Evolutionary conservation across 352 stramenopile species (phyloP).

Genomic region (Phytophthora boehmeriae): DNA sequence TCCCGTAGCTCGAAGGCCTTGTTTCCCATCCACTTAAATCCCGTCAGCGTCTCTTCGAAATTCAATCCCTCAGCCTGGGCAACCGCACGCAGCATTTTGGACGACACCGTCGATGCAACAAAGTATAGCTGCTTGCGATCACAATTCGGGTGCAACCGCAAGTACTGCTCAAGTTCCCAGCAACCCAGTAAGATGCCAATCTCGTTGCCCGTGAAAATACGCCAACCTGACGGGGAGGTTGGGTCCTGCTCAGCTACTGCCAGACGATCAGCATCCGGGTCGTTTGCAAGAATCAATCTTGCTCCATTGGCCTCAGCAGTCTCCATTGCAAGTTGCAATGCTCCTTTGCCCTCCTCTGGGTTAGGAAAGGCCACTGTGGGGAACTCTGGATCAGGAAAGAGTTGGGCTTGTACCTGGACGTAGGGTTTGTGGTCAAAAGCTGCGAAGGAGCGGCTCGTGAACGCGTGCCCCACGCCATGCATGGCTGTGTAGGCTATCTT

Average conservation of each 20-base stretch:
- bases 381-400: slow-evolving; percentile 95
- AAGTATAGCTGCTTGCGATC: slow-evolving; percentile 84
- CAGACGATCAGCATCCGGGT: slow-evolving; percentile 98
- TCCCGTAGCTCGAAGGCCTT: slow-evolving; percentile 76
- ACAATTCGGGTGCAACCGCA: slow-evolving; percentile 58
- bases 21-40: slow-evolving; percentile 99
- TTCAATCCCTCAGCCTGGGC: slow-evolving; percentile 92
- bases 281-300: slow-evolving; percentile 96
- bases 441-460: slow-evolving; percentile 91
- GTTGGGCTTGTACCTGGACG: slow-evolving; percentile 85
- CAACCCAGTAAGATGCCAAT: slow-evolving; percentile 95
- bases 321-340: slow-evolving; percentile 93
- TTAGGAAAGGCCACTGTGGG: slow-evolving; percentile 98
- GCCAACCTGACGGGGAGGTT: slow-evolving; percentile 83
- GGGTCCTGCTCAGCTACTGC: slow-evolving; percentile 93
- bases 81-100: slow-evolving; percentile 96
- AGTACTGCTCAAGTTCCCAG: slow-evolving; percentile 89
- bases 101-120: slow-evolving; percentile 96
- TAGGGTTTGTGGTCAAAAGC: slow-evolving; percentile 91
- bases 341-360: slow-evolving; percentile 97
- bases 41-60: slow-evolving; percentile 98
- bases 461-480: slow-evolving; percentile 97
- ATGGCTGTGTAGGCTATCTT: slow-evolving; percentile 97
- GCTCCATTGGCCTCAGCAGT: slow-evolving; percentile 77
- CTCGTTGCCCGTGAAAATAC: slow-evolving; percentile 98